Base-by-base conservation (phyloP, 2,329 filamentous ascomycete genomes). In the Dactylonectria macrodidyma region DNA sequence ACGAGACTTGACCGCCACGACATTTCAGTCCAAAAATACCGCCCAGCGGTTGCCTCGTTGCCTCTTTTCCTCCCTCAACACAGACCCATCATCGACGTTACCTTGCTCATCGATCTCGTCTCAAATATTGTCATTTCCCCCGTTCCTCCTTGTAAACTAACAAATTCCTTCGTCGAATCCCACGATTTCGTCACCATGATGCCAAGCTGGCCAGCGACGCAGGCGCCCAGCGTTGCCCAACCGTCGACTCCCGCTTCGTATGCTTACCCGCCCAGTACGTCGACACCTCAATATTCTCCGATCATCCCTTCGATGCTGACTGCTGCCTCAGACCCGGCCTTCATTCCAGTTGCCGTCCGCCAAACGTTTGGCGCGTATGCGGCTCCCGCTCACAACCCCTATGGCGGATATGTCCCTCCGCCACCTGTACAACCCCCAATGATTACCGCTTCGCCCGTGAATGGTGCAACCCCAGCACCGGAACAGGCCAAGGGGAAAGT, bases 301-400 rank as follows among this genome's bases (percentile, higher is more conserved):
- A 57, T 50, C 52, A 33, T 30, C 8, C 19, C 52, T 41, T 38
- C 38, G 44, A 65, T 56, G 26, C 78, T 82, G 69, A 81, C 68
- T 38, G 38, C 12, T n/a, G 41, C 34, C 7, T n/a, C 63, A 81
- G 83, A 84, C 71, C 85, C 88, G 75, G 89, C 89, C 67, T 91
- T 87, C 75, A 90, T 87, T 67, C 83, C 88, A 71, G 89, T 91
- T 70, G 85, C 87, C 81, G 88, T 90, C 76, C 89, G 89, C 74
- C 89, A 89, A 80, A 86, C 83, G 73, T 88, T 91, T 78, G 82
- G 83, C 77, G 81, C 85, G 73, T 84, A 83, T 73, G 71, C 77
- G 48, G 30, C 47, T 60, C 77, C 81, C 68, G 78, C 81, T 73
- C 75, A 81, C 72, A 76, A 79, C 61, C 69, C 79, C 41, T 78